Evolutionary conservation across 1,284 basidiomycete genomes (phyloP), one percentile per base, ranked within the genome.

Genomic region (Vanrija sp.): DNA sequence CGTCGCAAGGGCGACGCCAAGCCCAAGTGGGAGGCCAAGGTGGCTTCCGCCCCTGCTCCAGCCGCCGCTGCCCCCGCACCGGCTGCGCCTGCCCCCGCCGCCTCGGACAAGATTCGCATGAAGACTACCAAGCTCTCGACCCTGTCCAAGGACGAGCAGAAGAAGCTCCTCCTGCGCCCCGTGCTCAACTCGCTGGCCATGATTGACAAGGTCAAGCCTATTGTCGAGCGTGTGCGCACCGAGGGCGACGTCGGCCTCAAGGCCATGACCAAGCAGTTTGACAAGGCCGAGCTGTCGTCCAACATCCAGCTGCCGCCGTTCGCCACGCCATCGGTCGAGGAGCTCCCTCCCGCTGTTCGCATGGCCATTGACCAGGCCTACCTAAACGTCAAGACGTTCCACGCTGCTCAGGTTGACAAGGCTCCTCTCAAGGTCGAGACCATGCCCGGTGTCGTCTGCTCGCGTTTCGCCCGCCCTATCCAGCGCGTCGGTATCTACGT

Each of bases 401-500:
- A 96, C 74, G 81, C 82, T 31, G 89, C 90, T 4, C 93, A 97
- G 77, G 79, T 84, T 18, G 85, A 86, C 55, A 80, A 81, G 44
- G 80, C 83, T 36, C 79, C 85, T 20, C 80, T 98, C 43, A 81
- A 84, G 10, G 89, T 99, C 15, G 92, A 98, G 77, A 98, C 96
- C 7, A 98, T 94, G 90, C 93, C 95, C 2, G 96, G 96, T 9
- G 94, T 99, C 24, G 85, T 90, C 2, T 97, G 93, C 77, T 87
- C 89, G 41, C 84, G 96, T 41, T 98, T 98, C 73, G 87, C 92
- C 3, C 84, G 92, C 41, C 88, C 96, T 12, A 95, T 99, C 67
- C 85, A 89, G 53, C 85, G 93, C 25, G 96, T 99, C 27, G 96
- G 96, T 36, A 79, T 99, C 47, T 99, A 99, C 77, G 90, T 99